Conservation (phyloP, 75 land plant species). For the Selaginella tamariscina region DNA sequence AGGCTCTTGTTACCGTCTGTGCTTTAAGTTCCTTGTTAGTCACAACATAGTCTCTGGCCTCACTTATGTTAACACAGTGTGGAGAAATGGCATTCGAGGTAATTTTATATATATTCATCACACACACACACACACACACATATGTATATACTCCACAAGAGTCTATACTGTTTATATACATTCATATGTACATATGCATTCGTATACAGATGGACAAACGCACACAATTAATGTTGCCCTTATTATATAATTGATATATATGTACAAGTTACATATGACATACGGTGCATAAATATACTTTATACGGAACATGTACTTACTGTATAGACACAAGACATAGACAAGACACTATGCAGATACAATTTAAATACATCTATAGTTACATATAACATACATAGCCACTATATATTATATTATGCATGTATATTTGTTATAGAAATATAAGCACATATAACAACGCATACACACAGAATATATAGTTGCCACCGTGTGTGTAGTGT, state of each 20-base stretch:
- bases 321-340: too few species aligned
- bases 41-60: conserved; percentile 88
- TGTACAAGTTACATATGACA: neutral
- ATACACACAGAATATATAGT: too few species aligned
- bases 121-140: too few species aligned
- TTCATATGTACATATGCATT: too few species aligned
- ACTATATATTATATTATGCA: too few species aligned
- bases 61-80: conserved; percentile 63
- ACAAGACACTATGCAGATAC: too few species aligned
- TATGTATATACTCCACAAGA: neutral
- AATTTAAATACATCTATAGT: too few species aligned
- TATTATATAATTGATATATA: neutral
- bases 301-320: too few species aligned
- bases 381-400: too few species aligned
- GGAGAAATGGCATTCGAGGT: conserved; percentile 84
- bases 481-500: too few species aligned
- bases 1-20: conserved; percentile 53
- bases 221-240: neutral
- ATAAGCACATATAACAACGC: too few species aligned
- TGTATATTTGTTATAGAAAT: too few species aligned
- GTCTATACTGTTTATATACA: neutral
- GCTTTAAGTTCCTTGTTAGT: conserved; percentile 51
- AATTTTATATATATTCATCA: neutral
- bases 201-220: neutral
- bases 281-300: neutral